Percentiles rank a stretch among this genome's conserved stretches.
Evolutionary conservation across 176 grass and related monocot genomes (phyloP).

Genomic region (Oryza punctata): DNA sequence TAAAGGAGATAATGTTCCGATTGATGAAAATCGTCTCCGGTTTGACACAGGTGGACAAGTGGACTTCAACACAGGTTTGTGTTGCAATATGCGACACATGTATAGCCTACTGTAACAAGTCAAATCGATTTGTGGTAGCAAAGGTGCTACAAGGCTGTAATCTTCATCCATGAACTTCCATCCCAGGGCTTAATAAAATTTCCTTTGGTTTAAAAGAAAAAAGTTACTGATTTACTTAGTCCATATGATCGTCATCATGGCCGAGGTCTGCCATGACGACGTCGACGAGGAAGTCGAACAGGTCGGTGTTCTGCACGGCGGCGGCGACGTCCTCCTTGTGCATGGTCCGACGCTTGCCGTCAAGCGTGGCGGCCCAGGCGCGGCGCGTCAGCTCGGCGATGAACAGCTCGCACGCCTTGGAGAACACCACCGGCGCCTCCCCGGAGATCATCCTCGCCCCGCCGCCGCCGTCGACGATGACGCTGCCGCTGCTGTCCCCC

Average conservation of each 20-base stretch:
- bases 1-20: too few relatives aligned
- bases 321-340: conserved; percentile 53
- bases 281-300: conserved; percentile 69
- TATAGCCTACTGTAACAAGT: too few relatives aligned
- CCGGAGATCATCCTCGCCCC: conserved; percentile 63
- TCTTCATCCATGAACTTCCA: too few relatives aligned
- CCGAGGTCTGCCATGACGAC: conserved; percentile 14
- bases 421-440: conserved; percentile 67
- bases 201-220: too few relatives aligned
- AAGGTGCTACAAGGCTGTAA: too few relatives aligned
- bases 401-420: conserved; percentile 72
- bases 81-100: too few relatives aligned
- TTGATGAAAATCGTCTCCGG: too few relatives aligned
- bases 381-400: conserved; percentile 60
- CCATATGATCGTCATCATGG: background rate
- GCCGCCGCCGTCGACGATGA: conserved; percentile 6
- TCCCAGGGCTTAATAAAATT: too few relatives aligned
- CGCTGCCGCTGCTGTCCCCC: conserved; percentile 24
- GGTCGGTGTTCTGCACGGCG: conserved; percentile 54
- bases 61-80: too few relatives aligned
- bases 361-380: conserved; percentile 52
- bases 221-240: too few relatives aligned
- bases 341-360: conserved; percentile 51
- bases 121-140: too few relatives aligned
- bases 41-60: too few relatives aligned